Base-by-base conservation (phyloP, 2,329 filamentous ascomycete species). In the Rhexocercosporidium sp. region DNA sequence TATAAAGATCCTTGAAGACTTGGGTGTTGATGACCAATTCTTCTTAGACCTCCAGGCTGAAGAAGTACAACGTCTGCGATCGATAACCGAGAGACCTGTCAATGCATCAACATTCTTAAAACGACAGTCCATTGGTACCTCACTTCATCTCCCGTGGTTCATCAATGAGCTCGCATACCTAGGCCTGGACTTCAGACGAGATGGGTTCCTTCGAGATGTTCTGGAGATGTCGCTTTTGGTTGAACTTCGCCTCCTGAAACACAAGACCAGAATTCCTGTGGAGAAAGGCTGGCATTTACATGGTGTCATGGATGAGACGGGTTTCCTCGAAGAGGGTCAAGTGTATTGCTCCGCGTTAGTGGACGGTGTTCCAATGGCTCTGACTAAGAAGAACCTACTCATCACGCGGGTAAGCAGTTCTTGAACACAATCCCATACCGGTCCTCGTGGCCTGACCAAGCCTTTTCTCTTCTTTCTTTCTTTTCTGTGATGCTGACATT, bases 1-100 rank as follows among this genome's bases (percentile, higher is more conserved):
- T 68, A 93, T 96, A 79, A 96, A 96, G 76, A 93, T 96, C 5
- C 78, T 97, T 0, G 93, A 97, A 74, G 93, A 96, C 71, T 88
- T 95, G 77, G 84, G 85, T 0, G 88, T 91, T 0, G 75, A 82
- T 0, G 74, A 80, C 0, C 65, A 78, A 0, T 90, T 86, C 76
- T 95, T 97, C 70, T 75, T 90, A 12, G 74, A 82, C 0, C 78
- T 92, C 0, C 93, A 96, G 76, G 80, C 82, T 0, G 79, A 81
- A n/a, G 90, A 90, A 31, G 79, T 96, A 3, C 71, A 83, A 0
- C 80, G 84, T 14, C 80, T 96, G 4, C 84, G 87, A 3, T 78
- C 79, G 12, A 87, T 91, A 56, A 90, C 89, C 0, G 79, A 83
- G 0, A 85, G 82, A 22, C 81, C 86, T 0, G 74, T 82, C 68